These are phyloP conservation scores for Jaapia argillacea DNA, from an alignment of 768 basidiomycete species.

Conservation along the genomic window DNA sequence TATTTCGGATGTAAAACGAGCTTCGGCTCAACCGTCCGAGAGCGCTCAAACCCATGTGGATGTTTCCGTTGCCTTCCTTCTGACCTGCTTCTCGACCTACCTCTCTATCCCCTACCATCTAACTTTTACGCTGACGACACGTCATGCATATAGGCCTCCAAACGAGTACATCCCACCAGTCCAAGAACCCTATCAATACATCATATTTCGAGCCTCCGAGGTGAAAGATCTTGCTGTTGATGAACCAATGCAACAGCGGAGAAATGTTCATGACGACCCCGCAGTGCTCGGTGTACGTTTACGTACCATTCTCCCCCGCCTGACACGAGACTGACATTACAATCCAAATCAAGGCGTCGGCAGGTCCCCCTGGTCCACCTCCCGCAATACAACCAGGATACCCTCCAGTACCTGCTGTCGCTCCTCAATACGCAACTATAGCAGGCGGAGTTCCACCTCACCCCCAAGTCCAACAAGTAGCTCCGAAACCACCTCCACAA, in stretches of 20 bases:
- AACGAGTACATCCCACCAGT: slow-evolving; percentile 77
- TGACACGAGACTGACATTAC: too few relatives aligned
- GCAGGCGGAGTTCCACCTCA: too few relatives aligned
- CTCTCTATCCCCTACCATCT: slow-evolving; percentile 3
- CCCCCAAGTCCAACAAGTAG: too few relatives aligned
- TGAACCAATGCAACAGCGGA: slow-evolving; percentile 35
- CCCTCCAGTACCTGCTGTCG: too few relatives aligned
- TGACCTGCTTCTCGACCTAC: slow-evolving; percentile 19
- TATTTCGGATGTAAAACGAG: slow-evolving; percentile 30
- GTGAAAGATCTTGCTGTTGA: slow-evolving; percentile 87
- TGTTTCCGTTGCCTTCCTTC: slow-evolving; percentile 59
- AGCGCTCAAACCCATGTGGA: slow-evolving; percentile 44
- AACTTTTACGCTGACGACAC: too few relatives aligned
- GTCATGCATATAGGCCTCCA: slow-evolving; percentile 38
- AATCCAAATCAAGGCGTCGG: too few relatives aligned
- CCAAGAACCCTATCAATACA: slow-evolving; percentile 78
- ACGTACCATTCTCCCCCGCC: slow-evolving; percentile 7
- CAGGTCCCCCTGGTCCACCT: too few relatives aligned
- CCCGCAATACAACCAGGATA: too few relatives aligned
- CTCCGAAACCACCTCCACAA: slow-evolving; percentile 3
- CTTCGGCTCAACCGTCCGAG: slow-evolving; percentile 25
- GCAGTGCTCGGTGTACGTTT: slow-evolving; percentile 71
- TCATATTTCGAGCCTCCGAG: slow-evolving; percentile 86
- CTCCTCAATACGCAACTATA: too few relatives aligned
- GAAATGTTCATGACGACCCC: slow-evolving; percentile 75